Conservation (phyloP, 2,329 filamentous ascomycete genomes). For the Myriosclerotinia curreyana region DNA sequence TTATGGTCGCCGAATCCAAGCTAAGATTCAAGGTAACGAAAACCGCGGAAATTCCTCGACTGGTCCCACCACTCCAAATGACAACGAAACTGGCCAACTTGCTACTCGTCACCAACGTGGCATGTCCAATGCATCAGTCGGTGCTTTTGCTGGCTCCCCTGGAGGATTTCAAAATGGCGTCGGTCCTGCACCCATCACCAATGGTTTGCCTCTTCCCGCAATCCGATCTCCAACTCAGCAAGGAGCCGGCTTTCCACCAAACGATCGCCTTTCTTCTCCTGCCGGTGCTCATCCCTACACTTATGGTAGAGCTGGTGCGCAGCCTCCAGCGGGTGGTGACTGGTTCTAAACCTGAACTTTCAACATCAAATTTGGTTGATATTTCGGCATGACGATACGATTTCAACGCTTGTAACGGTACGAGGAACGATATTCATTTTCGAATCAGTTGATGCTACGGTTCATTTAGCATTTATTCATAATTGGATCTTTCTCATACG, state of each 20-base stretch:
- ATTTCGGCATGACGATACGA: conserved; percentile 39
- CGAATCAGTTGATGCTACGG: conserved; percentile 31
- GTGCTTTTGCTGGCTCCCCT: conserved; percentile 30
- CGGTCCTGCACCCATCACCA: conserved; percentile 25
- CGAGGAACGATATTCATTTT: conserved; percentile 38
- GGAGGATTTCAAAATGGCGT: conserved; percentile 36
- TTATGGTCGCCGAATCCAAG: conserved; percentile 88
- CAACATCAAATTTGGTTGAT: conserved; percentile 17
- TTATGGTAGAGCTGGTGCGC: conserved; percentile 34
- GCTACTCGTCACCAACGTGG: conserved; percentile 38
- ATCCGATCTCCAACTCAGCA: conserved; percentile 26
- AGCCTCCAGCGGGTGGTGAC: conserved; percentile 35
- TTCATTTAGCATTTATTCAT: conserved; percentile 25
- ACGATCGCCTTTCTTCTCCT: conserved; percentile 31
- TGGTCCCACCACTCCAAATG: conserved; percentile 37
- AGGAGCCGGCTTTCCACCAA: conserved; percentile 30
- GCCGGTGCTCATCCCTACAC: conserved; percentile 32
- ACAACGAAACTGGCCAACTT: conserved; percentile 30
- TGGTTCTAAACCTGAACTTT: conserved; percentile 35
- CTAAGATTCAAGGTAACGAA: conserved; percentile 72
- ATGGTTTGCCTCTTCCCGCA: conserved; percentile 28
- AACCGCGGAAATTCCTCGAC: conserved; percentile 36
- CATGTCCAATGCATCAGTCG: conserved; percentile 36
- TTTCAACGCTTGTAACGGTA: conserved; percentile 42
- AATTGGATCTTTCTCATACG: conserved; percentile 12